A percentile compares a stretch with the other conserved stretches of the same genome.
Conservation (phyloP, 495 filamentous ascomycete genomes). For the Podospora fimiseda region DNA sequence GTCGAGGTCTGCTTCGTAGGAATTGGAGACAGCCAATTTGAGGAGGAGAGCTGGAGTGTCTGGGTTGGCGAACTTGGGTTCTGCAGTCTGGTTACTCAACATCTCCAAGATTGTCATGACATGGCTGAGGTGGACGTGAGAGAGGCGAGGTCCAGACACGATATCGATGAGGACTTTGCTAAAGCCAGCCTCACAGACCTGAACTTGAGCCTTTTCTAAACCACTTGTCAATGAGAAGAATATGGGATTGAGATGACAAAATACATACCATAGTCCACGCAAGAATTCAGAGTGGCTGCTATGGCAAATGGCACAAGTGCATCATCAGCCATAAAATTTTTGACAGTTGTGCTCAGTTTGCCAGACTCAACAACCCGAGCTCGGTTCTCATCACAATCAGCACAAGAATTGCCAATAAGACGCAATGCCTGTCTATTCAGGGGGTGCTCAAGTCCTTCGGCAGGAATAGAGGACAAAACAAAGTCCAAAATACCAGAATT, state of each 20-base stretch:
- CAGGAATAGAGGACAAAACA: slow-evolving; percentile 52
- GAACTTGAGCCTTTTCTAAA: slow-evolving; percentile 47
- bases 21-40: slow-evolving; percentile 18
- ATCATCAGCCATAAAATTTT: slow-evolving; percentile 43
- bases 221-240: too few species aligned
- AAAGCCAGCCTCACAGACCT: slow-evolving; percentile 39
- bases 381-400: slow-evolving; percentile 71
- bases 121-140: slow-evolving; percentile 28
- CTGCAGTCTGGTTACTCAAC: slow-evolving; percentile 38
- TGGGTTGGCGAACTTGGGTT: slow-evolving; percentile 29
- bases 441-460: slow-evolving; percentile 22
- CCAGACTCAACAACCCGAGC: slow-evolving; percentile 55
- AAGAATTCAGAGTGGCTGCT: slow-evolving; percentile 67
- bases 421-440: slow-evolving; percentile 54
- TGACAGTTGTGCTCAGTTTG: slow-evolving; percentile 50
- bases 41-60: slow-evolving; percentile 31
- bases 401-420: slow-evolving; percentile 73
- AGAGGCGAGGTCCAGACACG: slow-evolving; percentile 29
- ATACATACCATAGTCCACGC: slow-evolving; percentile 72
- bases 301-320: slow-evolving; percentile 51
- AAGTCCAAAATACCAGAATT: slow-evolving; percentile 62
- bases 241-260: too few species aligned
- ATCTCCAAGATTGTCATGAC: slow-evolving; percentile 45
- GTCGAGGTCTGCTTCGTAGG: slow-evolving; percentile 26
- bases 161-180: slow-evolving; percentile 35